These are phyloP conservation scores for Inonotus obliquus DNA, from an alignment of 1,284 basidiomycete genomes.

Conservation along the genomic window DNA sequence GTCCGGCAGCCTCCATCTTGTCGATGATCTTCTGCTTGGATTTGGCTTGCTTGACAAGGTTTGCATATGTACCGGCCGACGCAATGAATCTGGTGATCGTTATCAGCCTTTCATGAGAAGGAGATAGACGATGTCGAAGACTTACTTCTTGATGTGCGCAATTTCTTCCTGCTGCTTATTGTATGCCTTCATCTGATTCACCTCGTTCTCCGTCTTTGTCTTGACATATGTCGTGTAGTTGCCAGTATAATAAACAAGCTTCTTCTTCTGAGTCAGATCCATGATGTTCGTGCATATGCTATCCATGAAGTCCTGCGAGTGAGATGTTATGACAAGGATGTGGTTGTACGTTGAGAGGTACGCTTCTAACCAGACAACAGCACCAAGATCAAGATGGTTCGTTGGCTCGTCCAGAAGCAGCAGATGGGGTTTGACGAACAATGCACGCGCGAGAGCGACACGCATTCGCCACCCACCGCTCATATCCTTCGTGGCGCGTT, in stretches of 20 bases:
- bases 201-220: slow-evolving; percentile 64
- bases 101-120: not conserved
- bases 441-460: slow-evolving; percentile 91
- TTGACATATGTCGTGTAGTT: slow-evolving; percentile 65
- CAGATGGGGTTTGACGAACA: slow-evolving; percentile 96
- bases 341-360: slow-evolving; percentile 66
- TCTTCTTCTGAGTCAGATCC: slow-evolving; percentile 50
- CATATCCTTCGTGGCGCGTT: slow-evolving; percentile 97
- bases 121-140: slow-evolving; percentile 16
- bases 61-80: slow-evolving; percentile 65
- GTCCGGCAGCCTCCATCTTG: slow-evolving; percentile 70
- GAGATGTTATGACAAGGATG: slow-evolving; percentile 56
- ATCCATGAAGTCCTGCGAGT: slow-evolving; percentile 70
- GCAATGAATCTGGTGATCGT: slow-evolving; percentile 45
- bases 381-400: slow-evolving; percentile 58
- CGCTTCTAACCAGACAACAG: slow-evolving; percentile 67
- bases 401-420: slow-evolving; percentile 48
- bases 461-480: slow-evolving; percentile 99
- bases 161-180: slow-evolving; percentile 68
- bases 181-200: slow-evolving; percentile 71
- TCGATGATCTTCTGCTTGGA: slow-evolving; percentile 72
- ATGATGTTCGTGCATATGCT: slow-evolving; percentile 62
- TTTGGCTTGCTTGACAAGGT: slow-evolving; percentile 70
- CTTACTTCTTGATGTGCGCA: slow-evolving; percentile 55
- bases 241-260: slow-evolving; percentile 56